Evolutionary conservation across 2,329 filamentous ascomycete species (phyloP).

Genomic region (Aureobasidium subglaciale): DNA sequence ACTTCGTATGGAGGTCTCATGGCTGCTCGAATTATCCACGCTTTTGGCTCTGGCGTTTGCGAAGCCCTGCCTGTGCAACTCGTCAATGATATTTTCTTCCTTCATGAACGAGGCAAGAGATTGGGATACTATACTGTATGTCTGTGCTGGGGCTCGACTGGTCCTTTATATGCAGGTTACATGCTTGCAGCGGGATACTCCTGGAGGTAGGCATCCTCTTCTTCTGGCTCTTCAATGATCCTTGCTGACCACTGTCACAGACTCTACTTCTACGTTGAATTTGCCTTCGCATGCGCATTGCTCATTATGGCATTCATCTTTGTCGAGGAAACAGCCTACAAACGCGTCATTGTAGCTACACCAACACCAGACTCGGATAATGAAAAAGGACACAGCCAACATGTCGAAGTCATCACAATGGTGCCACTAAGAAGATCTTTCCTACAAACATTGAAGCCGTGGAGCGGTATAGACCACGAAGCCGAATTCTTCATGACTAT

Average conservation of each 20-base stretch:
- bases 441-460: slow-evolving; percentile 27
- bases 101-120: slow-evolving; percentile 42
- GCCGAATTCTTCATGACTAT: slow-evolving; percentile 32
- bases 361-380: neutral
- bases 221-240: too few species aligned
- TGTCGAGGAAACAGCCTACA: slow-evolving; percentile 54
- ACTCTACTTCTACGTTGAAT: slow-evolving; percentile 55
- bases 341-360: slow-evolving; percentile 18
- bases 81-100: slow-evolving; percentile 43
- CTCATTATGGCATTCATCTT: slow-evolving; percentile 48
- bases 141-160: slow-evolving; percentile 50
- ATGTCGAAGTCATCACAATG: slow-evolving; percentile 23
- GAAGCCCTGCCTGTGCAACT: slow-evolving; percentile 42
- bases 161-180: slow-evolving; percentile 53
- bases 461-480: slow-evolving; percentile 28
- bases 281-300: slow-evolving; percentile 44
- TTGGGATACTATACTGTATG: slow-evolving; percentile 55
- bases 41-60: slow-evolving; percentile 39
- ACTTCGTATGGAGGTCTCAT: slow-evolving; percentile 37
- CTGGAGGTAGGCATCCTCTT: slow-evolving; percentile 35
- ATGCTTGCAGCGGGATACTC: slow-evolving; percentile 53
- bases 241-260: neutral
- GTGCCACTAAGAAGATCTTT: slow-evolving; percentile 26
- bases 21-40: slow-evolving; percentile 37
- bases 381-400: slow-evolving; percentile 20